These are phyloP conservation scores for Meredithiella fracta DNA, from an alignment of 2,329 filamentous ascomycete species.

Conservation along the genomic window DNA sequence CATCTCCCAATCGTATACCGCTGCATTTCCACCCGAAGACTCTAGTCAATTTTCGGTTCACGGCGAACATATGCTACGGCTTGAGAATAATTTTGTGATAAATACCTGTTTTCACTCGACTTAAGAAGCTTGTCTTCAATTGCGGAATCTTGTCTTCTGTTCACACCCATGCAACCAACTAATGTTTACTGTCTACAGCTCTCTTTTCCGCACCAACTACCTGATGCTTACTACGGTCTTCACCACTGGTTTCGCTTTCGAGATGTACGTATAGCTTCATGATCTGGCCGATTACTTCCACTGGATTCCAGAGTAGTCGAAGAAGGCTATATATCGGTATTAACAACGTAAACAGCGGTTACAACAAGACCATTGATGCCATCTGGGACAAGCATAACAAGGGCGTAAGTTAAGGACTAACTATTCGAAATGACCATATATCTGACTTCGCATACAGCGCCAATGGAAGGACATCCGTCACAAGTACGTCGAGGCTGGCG, in stretches of 20 bases:
- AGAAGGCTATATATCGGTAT: neutral
- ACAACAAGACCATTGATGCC: slow-evolving; percentile 65
- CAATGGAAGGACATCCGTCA: slow-evolving; percentile 99
- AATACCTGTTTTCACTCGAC: too few species aligned
- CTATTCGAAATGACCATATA: neutral
- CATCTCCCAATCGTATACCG: too few species aligned
- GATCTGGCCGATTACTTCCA: neutral
- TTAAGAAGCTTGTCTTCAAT: too few species aligned
- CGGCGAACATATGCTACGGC: too few species aligned
- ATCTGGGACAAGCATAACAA: slow-evolving; percentile 85
- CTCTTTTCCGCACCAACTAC: slow-evolving; percentile 72
- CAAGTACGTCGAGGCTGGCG: slow-evolving; percentile 59
- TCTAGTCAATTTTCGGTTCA: too few species aligned
- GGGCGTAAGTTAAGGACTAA: slow-evolving; percentile 51
- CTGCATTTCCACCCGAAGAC: too few species aligned
- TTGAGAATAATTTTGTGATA: too few species aligned
- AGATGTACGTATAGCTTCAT: slow-evolving; percentile 54
- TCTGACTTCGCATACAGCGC: slow-evolving; percentile 43
- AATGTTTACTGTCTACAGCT: slow-evolving; percentile 32
- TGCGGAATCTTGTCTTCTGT: too few species aligned
- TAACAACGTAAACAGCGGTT: slow-evolving; percentile 41
- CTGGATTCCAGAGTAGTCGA: too few species aligned
- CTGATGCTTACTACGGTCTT: slow-evolving; percentile 82
- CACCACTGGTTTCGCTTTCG: slow-evolving; percentile 70
- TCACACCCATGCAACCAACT: too few species aligned